Base-by-base conservation (phyloP, 1,284 basidiomycete genomes). In the Sutorius eximius region DNA sequence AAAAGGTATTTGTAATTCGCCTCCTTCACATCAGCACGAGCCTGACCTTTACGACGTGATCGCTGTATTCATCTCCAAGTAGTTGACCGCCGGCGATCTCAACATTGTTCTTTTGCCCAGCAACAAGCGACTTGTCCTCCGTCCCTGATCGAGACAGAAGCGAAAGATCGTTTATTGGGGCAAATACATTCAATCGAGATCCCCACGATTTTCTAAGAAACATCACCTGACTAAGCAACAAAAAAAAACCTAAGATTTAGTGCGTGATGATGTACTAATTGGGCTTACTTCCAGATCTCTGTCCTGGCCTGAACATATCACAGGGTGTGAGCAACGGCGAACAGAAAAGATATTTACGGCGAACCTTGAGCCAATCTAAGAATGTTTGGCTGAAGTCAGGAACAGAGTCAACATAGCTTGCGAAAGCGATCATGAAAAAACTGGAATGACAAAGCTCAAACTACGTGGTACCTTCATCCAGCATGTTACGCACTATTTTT, bases 391-490 rank as follows among this genome's bases (percentile, higher is more conserved):
- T 78, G 59, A 91, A 89, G 51, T 82, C 78, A 12, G 83, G 81
- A 33, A 84, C 77, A 16, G 82, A 80, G 51, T 95, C 91, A 9
- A 97, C 87, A 64, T 93, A 99, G 58, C 87, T 92, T 2, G 95
- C 89, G 67, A 98, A 99, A 0, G 92, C 91, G 56, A 99, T 91
- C 58, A 96, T 84, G 75, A 98, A 98, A 75, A 97, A 98, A 67
- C 89, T 92, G 55, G 33, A 32, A 47, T 10, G 30, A 10, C n/a
- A 10, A 43, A 46, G 15, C 43, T 60, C 44, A 56, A 51, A 38
- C 27, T 49, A 41, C 40, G 40, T 34, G 48, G 40, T 51, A 15
- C 44, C n/a, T 18, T 38, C 24, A 10, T 36, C 47, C 36, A 27
- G 32, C 2, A 18, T 20, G 16, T 32, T 12, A 71, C 81, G 48